Evolutionary conservation across 495 filamentous ascomycete species (phyloP).

Genomic region (Penicillium bovifimosum): DNA sequence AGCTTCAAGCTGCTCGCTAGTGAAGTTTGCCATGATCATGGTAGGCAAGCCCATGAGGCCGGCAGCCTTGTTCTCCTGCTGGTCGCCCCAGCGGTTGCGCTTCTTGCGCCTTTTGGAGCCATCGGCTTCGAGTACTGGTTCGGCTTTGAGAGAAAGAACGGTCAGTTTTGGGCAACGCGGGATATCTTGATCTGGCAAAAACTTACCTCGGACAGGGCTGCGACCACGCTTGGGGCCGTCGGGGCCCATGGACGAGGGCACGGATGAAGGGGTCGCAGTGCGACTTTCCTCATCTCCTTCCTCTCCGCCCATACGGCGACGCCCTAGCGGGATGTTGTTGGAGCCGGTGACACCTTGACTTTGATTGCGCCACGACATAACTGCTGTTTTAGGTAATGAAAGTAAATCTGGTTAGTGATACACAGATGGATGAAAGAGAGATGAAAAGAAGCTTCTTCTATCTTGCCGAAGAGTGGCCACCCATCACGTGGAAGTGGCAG

Average conservation of each 20-base stretch:
- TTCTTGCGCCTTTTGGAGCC: slow-evolving; percentile 85
- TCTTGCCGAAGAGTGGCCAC: not conserved
- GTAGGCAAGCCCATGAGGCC: slow-evolving; percentile 97
- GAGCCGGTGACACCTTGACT: slow-evolving; percentile 97
- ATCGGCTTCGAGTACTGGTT: slow-evolving; percentile 50
- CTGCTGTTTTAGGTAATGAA: slow-evolving; percentile 10
- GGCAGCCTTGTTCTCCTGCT: slow-evolving; percentile 93
- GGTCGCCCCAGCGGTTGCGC: slow-evolving; percentile 95
- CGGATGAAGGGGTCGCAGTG: slow-evolving; percentile 48
- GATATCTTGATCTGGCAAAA: not conserved
- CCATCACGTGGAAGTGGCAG: not conserved
- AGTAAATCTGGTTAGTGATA: slow-evolving; percentile 11
- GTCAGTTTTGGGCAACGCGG: not conserved
- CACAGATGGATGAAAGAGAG: slow-evolving; percentile 1
- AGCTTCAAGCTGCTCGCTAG: slow-evolving; percentile 93
- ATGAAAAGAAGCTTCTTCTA: not conserved
- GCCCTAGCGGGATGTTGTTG: slow-evolving; percentile 94
- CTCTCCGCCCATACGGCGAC: slow-evolving; percentile 76
- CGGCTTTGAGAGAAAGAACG: slow-evolving; percentile 26
- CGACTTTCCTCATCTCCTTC: slow-evolving; percentile 57
- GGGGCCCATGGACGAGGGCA: slow-evolving; percentile 25
- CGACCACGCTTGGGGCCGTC: slow-evolving; percentile 64
- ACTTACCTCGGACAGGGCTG: slow-evolving; percentile 62
- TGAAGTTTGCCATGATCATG: slow-evolving; percentile 94
- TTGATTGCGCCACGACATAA: slow-evolving; percentile 88